Conservation (phyloP, 352 stramenopile genomes). For the Globisporangium nunn region DNA sequence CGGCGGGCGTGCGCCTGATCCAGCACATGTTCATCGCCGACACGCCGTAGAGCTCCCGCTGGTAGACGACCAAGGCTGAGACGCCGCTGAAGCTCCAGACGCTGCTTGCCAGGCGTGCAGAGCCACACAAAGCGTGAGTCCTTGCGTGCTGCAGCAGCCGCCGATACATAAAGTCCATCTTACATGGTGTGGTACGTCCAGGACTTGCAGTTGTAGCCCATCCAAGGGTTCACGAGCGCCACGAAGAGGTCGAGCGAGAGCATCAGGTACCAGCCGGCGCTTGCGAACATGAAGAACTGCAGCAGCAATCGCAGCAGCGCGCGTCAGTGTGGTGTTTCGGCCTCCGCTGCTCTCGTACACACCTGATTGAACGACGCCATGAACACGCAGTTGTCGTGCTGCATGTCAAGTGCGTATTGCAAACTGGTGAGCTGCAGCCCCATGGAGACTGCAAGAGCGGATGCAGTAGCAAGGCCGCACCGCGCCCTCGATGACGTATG, state of each 20-base stretch:
- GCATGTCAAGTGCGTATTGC: neutral
- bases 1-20: conserved; percentile 43
- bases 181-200: conserved; percentile 82
- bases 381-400: conserved; percentile 36
- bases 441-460: neutral
- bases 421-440: neutral
- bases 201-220: conserved; percentile 82
- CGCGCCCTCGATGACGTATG: conserved; percentile 33
- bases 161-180: conserved; percentile 3
- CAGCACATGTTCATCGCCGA: conserved; percentile 76
- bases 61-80: conserved; percentile 51
- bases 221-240: conserved; percentile 83
- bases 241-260: conserved; percentile 77
- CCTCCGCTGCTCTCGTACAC: conserved; percentile 8
- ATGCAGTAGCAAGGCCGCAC: conserved; percentile 14
- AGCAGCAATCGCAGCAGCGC: neutral
- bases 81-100: conserved; percentile 69
- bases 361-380: conserved; percentile 67
- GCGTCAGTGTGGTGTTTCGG: too few species aligned
- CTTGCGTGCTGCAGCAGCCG: conserved; percentile 1
- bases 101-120: conserved; percentile 14
- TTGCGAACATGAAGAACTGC: conserved; percentile 70
- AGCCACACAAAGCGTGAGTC: neutral
- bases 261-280: conserved; percentile 79
- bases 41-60: conserved; percentile 51